A percentile compares a stretch with the other conserved stretches of the same genome.
phyloP scores from a whole-genome alignment of 257 asterid genomes.

The Przewalskia tangutica region DNA sequence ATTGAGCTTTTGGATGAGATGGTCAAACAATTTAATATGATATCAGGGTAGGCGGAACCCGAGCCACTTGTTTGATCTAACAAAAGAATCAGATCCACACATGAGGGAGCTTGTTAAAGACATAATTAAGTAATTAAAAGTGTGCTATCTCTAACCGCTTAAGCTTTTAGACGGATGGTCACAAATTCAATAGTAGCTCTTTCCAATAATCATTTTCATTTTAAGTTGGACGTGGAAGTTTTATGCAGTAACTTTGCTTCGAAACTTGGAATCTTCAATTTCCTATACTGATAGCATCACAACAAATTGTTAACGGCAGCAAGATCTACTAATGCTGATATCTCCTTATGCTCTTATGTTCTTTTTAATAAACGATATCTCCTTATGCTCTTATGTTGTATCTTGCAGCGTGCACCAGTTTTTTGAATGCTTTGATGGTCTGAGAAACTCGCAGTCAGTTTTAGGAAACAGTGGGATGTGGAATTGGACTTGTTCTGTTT shows the following conservation, averaged over 20 bases:
- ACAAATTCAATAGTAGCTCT: not conserved
- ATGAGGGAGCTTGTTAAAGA: not conserved
- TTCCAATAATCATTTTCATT: not conserved
- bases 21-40: not conserved
- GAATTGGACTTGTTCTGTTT: conserved; percentile 95
- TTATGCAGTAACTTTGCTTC: not conserved
- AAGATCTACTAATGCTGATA: not conserved
- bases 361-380: conserved; percentile 6
- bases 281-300: not conserved
- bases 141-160: not conserved
- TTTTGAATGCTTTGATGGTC: conserved; percentile 91
- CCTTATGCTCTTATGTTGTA: conserved; percentile 10
- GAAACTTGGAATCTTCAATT: not conserved
- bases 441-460: conserved; percentile 89
- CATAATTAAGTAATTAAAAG: not conserved
- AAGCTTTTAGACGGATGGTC: not conserved
- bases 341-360: not conserved
- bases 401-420: conserved; percentile 91
- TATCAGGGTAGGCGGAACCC: not conserved
- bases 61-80: not conserved
- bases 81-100: not conserved
- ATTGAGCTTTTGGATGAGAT: not conserved
- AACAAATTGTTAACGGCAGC: not conserved
- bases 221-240: not conserved
- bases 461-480: conserved; percentile 92